These are phyloP conservation scores for Yarrowia deformans DNA, from an alignment of 805 yeast species.

Conservation along the genomic window DNA sequence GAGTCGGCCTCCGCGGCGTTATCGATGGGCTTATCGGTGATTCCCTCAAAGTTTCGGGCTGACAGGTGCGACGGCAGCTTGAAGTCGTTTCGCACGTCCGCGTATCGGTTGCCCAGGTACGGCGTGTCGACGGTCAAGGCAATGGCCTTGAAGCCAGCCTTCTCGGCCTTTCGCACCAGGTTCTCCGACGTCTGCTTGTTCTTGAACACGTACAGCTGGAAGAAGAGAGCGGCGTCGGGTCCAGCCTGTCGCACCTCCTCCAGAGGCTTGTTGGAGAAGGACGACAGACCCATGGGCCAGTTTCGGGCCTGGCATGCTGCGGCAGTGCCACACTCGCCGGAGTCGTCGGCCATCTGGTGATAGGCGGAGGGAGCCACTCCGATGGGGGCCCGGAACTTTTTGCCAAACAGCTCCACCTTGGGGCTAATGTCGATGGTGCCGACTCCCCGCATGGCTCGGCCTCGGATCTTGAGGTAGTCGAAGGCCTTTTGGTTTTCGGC, in stretches of 20 bases:
- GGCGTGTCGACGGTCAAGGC: slow-evolving; percentile 66
- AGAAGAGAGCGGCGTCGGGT: slow-evolving; percentile 44
- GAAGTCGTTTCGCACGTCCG: slow-evolving; percentile 52
- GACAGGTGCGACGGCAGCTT: slow-evolving; percentile 44
- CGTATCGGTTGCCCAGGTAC: slow-evolving; percentile 61
- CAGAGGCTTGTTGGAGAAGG: slow-evolving; percentile 46
- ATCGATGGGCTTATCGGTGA: slow-evolving; percentile 44
- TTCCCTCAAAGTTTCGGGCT: slow-evolving; percentile 46
- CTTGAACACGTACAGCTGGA: slow-evolving; percentile 49
- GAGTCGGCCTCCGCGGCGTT: slow-evolving; percentile 45
- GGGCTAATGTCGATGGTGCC: slow-evolving; percentile 45
- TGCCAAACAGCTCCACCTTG: slow-evolving; percentile 45
- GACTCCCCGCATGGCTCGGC: slow-evolving; percentile 48
- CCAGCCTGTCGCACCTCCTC: slow-evolving; percentile 47
- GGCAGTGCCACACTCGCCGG: slow-evolving; percentile 51
- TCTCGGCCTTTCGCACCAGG: slow-evolving; percentile 46
- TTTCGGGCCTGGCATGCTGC: slow-evolving; percentile 48
- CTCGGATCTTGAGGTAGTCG: slow-evolving; percentile 46
- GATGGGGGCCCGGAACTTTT: slow-evolving; percentile 46
- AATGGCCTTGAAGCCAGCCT: slow-evolving; percentile 54
- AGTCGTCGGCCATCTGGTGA: slow-evolving; percentile 48
- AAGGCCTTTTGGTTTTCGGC: slow-evolving; percentile 47
- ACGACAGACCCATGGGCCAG: slow-evolving; percentile 48
- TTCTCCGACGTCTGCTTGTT: slow-evolving; percentile 46
- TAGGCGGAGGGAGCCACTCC: slow-evolving; percentile 52